A percentile compares a stretch with the other conserved stretches of the same genome.
phyloP scores from a whole-genome alignment of 176 grass and related monocot genomes.

The Coix lacrymajobi region DNA sequence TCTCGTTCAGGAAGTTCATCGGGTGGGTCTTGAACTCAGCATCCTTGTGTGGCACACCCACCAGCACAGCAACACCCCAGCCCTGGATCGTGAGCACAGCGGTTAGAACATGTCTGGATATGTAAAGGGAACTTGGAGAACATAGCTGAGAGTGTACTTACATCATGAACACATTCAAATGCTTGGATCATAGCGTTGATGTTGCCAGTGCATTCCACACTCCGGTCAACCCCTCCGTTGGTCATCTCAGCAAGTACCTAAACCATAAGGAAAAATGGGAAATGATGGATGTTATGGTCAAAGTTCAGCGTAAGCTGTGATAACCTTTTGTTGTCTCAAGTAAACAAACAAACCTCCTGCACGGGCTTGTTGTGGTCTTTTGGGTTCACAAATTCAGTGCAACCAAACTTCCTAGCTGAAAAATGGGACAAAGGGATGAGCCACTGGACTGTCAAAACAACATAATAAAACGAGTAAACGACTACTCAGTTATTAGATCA shows the following conservation, averaged over 20 bases:
- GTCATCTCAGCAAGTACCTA: constrained; percentile 92
- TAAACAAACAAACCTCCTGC: constrained; percentile 51
- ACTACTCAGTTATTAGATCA: not conserved
- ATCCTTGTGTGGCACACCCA: constrained; percentile 80
- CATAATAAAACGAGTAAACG: not conserved
- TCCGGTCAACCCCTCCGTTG: constrained; percentile 76
- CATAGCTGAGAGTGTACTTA: not conserved
- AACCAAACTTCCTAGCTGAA: constrained; percentile 80
- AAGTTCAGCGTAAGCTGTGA: not conserved
- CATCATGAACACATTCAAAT: constrained; percentile 93
- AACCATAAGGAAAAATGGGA: not conserved
- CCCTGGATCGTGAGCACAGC: constrained; percentile 27
- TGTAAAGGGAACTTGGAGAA: not conserved
- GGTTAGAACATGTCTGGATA: not conserved
- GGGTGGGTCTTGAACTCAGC: constrained; percentile 81
- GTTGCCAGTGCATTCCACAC: constrained; percentile 83
- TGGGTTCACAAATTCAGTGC: constrained; percentile 78
- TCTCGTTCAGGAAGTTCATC: constrained; percentile 75
- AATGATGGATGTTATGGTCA: constrained; percentile 4
- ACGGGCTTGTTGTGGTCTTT: constrained; percentile 70
- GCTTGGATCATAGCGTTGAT: constrained; percentile 78
- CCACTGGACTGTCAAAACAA: no score
- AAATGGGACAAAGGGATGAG: not conserved
- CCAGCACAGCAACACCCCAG: constrained; percentile 83
- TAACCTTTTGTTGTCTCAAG: not conserved